phyloP scores from a whole-genome alignment of 139 green algal species.

The Nannochloris sp. region DNA sequence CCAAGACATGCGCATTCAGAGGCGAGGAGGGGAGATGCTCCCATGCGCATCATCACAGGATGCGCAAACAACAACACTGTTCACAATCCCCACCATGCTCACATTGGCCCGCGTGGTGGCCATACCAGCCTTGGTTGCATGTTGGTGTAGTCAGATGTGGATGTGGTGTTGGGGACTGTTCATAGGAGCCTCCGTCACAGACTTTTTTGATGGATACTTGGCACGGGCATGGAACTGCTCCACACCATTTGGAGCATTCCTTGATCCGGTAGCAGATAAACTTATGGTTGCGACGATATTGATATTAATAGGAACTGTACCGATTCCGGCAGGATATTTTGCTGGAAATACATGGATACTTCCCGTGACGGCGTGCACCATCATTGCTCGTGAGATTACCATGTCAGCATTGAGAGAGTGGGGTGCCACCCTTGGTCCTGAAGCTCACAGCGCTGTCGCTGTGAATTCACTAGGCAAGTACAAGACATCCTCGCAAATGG shows the following conservation, averaged over 20 bases:
- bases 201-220: constrained; percentile 92
- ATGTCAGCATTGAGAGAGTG: constrained; percentile 88
- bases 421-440: constrained; percentile 60
- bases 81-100: constrained; percentile 80
- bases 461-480: constrained; percentile 76
- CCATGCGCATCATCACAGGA: neutral
- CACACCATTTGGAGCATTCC: constrained; percentile 83
- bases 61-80: constrained; percentile 27
- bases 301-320: constrained; percentile 62
- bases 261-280: constrained; percentile 95
- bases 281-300: constrained; percentile 78
- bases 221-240: constrained; percentile 49
- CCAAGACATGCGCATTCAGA: neutral
- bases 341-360: constrained; percentile 66
- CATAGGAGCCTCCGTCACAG: constrained; percentile 71
- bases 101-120: constrained; percentile 72
- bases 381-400: constrained; percentile 84
- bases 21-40: neutral
- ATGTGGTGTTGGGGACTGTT: constrained; percentile 63
- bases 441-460: constrained; percentile 65
- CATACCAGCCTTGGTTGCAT: constrained; percentile 64
- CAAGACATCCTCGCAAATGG: constrained; percentile 83
- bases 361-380: constrained; percentile 49
- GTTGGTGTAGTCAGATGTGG: constrained; percentile 37
- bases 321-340: constrained; percentile 46